These are phyloP conservation scores for Nicotiana benthamiana DNA, from an alignment of 257 asterid species.

Conservation along the genomic window DNA sequence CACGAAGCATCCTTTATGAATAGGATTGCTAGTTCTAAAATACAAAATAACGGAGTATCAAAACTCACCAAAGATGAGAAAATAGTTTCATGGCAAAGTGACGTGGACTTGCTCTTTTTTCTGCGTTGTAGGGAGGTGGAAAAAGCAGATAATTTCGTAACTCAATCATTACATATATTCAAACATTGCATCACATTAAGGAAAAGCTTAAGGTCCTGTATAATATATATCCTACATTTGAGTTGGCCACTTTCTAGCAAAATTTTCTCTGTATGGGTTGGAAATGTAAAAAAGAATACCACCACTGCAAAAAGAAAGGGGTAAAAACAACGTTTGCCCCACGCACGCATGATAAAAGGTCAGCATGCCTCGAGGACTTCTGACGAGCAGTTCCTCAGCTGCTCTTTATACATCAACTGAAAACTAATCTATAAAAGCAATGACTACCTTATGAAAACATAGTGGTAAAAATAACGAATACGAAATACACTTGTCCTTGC, in stretches of 20 bases:
- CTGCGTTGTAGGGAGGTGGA: too few relatives aligned
- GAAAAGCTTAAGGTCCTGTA: neutral
- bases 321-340: neutral
- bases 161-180: neutral
- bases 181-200: neutral
- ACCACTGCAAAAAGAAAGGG: neutral
- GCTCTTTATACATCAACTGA: conserved; percentile 9
- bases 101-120: too few relatives aligned
- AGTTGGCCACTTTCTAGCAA: neutral
- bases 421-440: neutral
- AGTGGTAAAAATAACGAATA: neutral
- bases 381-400: neutral
- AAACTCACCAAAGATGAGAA: too few relatives aligned
- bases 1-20: too few relatives aligned
- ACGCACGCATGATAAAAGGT: conserved; percentile 22
- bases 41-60: too few relatives aligned
- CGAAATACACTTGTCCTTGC: neutral
- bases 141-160: too few relatives aligned
- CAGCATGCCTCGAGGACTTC: conserved; percentile 17
- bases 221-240: neutral
- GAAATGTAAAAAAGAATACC: neutral
- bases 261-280: conserved; percentile 5
- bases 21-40: too few relatives aligned
- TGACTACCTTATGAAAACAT: neutral
- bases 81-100: too few relatives aligned